These are phyloP conservation scores for Beverwykella pulmonaria DNA, from an alignment of 495 filamentous ascomycete genomes.

Conservation along the genomic window DNA sequence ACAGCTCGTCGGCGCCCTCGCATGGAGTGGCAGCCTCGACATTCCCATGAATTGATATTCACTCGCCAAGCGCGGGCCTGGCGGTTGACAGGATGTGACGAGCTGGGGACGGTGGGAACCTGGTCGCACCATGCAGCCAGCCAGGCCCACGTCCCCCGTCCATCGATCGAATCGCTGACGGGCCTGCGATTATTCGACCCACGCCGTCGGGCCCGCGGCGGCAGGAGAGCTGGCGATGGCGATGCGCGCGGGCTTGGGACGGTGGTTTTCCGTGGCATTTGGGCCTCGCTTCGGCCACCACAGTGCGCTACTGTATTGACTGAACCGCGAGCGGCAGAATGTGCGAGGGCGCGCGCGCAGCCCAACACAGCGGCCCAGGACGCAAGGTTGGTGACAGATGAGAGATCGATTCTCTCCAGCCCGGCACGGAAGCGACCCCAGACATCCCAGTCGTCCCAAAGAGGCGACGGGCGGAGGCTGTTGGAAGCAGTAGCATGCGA, in stretches of 20 bases:
- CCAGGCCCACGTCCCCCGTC: neutral
- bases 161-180: constrained; percentile 25
- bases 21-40: too few species aligned
- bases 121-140: neutral
- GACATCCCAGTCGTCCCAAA: neutral
- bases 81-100: neutral
- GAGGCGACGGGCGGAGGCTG: neutral
- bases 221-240: neutral
- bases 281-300: too few species aligned
- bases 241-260: neutral
- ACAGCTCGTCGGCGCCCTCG: too few species aligned
- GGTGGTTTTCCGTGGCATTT: too few species aligned
- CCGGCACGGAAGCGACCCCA: neutral
- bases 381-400: neutral
- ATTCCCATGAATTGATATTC: too few species aligned
- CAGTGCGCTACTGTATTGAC: too few species aligned
- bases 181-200: constrained; percentile 16
- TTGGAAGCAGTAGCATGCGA: too few species aligned
- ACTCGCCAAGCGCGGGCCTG: neutral
- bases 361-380: too few species aligned
- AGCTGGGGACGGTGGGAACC: neutral
- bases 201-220: neutral
- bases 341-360: too few species aligned
- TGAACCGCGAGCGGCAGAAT: too few species aligned
- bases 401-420: neutral